A percentile compares a stretch with the other conserved stretches of the same genome.
phyloP scores from a whole-genome alignment of 768 basidiomycete genomes.

The Pleurotus platypus region DNA sequence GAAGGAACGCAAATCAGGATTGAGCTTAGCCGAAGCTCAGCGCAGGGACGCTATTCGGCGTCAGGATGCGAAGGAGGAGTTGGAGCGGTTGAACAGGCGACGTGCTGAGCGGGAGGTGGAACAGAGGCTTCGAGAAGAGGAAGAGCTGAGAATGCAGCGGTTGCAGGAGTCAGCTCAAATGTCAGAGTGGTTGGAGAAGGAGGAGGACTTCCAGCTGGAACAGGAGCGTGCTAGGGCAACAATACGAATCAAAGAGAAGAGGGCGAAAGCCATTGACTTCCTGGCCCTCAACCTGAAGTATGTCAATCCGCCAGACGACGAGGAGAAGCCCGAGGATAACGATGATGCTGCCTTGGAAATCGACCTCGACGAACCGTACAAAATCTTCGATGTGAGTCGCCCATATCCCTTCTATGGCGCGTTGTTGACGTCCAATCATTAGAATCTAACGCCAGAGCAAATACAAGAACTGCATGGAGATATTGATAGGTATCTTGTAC shows the following conservation, averaged over 20 bases:
- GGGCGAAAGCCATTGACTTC: constrained; percentile 99
- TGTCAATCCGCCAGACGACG: constrained; percentile 65
- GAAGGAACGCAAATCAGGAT: constrained; percentile 87
- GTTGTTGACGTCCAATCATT: constrained; percentile 12
- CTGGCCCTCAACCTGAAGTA: constrained; percentile 94
- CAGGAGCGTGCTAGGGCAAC: constrained; percentile 89
- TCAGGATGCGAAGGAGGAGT: constrained; percentile 92
- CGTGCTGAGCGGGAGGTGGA: constrained; percentile 94
- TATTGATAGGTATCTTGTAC: constrained; percentile 84
- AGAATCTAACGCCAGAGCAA: constrained; percentile 86
- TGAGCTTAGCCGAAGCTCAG: constrained; percentile 76
- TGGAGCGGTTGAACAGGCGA: constrained; percentile 85
- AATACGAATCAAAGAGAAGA: constrained; percentile 92
- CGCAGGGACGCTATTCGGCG: constrained; percentile 74
- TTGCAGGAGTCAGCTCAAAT: constrained; percentile 94
- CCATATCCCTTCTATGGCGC: background rate
- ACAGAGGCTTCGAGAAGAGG: constrained; percentile 84
- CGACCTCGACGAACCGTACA: constrained; percentile 97
- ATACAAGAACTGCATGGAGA: constrained; percentile 93
- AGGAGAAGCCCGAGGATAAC: constrained; percentile 54
- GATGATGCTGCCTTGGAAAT: constrained; percentile 94
- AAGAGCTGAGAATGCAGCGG: constrained; percentile 84
- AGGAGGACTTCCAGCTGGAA: constrained; percentile 95
- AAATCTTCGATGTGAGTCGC: constrained; percentile 83
- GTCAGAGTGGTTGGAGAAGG: constrained; percentile 97